Conservation (phyloP, 352 stramenopile species). For the Phytophthora kernoviae region DNA sequence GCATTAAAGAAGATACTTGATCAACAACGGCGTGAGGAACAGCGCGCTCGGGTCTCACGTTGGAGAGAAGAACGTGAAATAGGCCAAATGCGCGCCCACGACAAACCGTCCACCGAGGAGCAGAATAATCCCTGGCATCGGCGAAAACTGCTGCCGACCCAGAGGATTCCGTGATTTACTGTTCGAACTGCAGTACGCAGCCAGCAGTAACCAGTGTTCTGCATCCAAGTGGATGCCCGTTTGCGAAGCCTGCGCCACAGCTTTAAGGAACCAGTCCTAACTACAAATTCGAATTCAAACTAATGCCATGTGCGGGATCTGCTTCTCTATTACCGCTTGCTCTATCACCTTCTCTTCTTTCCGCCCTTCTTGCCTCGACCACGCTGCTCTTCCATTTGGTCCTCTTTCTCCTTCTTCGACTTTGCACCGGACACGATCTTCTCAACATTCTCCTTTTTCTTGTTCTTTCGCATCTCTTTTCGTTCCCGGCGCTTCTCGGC, state of each 20-base stretch:
- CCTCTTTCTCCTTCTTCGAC: constrained; percentile 45
- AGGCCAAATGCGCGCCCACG: constrained; percentile 59
- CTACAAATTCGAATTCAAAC: background rate
- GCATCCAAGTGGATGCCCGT: constrained; percentile 90
- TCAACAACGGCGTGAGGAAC: constrained; percentile 56
- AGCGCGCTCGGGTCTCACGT: constrained; percentile 60
- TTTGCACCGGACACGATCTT: constrained; percentile 57
- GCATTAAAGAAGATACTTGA: constrained; percentile 64
- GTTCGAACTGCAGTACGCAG: constrained; percentile 57
- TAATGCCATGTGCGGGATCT: background rate
- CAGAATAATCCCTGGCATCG: background rate
- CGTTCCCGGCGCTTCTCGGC: constrained; percentile 80
- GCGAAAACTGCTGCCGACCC: constrained; percentile 9
- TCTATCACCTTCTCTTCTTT: constrained; percentile 37
- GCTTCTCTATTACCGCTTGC: background rate
- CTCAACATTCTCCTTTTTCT: constrained; percentile 81
- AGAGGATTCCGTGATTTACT: constrained; percentile 63
- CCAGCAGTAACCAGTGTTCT: constrained; percentile 71
- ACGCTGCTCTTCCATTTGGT: constrained; percentile 39
- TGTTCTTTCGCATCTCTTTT: constrained; percentile 82
- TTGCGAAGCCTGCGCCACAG: constrained; percentile 55
- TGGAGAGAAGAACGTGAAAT: constrained; percentile 83
- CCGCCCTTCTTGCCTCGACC: constrained; percentile 43
- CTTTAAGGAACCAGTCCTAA: constrained; percentile 41
- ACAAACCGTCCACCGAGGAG: constrained; percentile 39